phyloP scores from a whole-genome alignment of 164 flowering plant genomes.

The Stephania yunnanensis region DNA sequence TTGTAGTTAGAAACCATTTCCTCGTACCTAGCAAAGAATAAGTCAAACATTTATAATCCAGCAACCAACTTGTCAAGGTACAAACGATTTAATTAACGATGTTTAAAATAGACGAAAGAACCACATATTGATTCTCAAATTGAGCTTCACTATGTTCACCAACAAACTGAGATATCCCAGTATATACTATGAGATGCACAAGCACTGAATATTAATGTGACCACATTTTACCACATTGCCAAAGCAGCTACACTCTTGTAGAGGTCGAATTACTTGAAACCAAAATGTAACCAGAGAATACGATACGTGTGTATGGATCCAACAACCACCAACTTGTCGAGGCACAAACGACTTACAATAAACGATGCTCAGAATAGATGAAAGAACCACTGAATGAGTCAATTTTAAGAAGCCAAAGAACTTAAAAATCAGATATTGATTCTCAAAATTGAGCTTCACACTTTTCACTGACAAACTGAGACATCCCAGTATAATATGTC shows the following conservation, averaged over 20 bases:
- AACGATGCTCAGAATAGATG: too few relatives aligned
- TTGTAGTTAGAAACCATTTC: constrained; percentile 47
- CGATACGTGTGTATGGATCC: too few relatives aligned
- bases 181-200: neutral
- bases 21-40: constrained; percentile 47
- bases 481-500: neutral
- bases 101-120: neutral
- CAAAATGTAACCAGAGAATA: too few relatives aligned
- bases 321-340: too few relatives aligned
- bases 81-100: neutral
- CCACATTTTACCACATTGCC: neutral
- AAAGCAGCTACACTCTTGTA: neutral
- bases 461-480: neutral
- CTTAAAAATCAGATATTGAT: neutral
- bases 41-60: constrained; percentile 12
- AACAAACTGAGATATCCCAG: neutral
- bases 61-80: neutral
- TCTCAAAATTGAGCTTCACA: neutral
- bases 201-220: neutral
- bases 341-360: too few relatives aligned
- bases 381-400: too few relatives aligned
- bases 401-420: too few relatives aligned
- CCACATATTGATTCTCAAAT: neutral
- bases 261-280: neutral
- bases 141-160: neutral